Evolutionary conservation across 2,329 filamentous ascomycete species (phyloP), one percentile per base, ranked within the genome.

Genomic region (Fragosphaeria purpurea): DNA sequence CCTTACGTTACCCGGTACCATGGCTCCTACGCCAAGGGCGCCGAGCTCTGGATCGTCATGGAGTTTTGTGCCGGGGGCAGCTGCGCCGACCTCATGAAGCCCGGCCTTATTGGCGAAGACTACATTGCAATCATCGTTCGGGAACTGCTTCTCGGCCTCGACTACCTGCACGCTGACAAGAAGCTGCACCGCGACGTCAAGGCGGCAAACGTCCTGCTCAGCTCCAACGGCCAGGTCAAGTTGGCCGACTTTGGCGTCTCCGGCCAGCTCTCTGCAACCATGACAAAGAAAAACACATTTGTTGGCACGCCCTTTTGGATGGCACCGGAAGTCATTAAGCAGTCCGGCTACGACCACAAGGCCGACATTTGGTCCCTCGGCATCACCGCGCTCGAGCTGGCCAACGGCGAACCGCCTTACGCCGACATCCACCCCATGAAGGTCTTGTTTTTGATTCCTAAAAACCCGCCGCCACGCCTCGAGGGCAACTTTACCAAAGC

Each of bases 231-330:
- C 3, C 93, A 97, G 70, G 91, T 98, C 59, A 98, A 98, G 67
- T 75, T 97, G 51, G 91, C 91, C 11, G 91, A 98, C 65, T 98
- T 98, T 70, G 91, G 91, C 52, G 93, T 98, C 6, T 96, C 91
- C 1, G 91, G 91, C 33, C 93, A 97, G 69, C 77, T 97, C 30
- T 94, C 91, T 8, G 91, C 91, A 6, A 98, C 91, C 46, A 97
- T 97, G 90, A 96, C 91, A 55, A 97, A 97, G 76, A 97, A 97
- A 72, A 97, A 97, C 65, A 97, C 91, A 0, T 98, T 97, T 66
- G 91, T 98, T 35, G 93, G 93, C 37, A 97, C 91, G 0, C 91
- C 93, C 1, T 98, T 97, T 65, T 98, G 93, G 93, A 98, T 98
- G 91, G 91, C 93, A 3, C 91, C 91, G 9, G 91, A 98, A 69